Evolutionary conservation across 306 rosid species (phyloP).

Genomic region (Inga oerstediana): DNA sequence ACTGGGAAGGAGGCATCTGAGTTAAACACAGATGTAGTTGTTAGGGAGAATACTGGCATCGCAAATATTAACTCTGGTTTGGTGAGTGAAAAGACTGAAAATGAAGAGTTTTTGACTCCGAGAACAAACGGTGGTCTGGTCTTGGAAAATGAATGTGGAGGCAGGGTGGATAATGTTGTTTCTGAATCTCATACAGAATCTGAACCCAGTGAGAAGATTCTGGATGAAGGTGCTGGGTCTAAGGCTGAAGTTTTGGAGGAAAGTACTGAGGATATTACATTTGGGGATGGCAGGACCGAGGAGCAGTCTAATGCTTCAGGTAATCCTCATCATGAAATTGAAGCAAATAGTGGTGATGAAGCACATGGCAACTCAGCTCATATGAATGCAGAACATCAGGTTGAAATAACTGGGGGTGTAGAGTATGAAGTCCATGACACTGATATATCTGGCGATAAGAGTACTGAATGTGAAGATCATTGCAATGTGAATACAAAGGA

Average conservation of each 20-base stretch:
- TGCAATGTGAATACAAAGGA: conserved; percentile 33
- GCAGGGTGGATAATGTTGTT: conserved; percentile 36
- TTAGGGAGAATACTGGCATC: conserved; percentile 35
- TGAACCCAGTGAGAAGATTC: conserved; percentile 41
- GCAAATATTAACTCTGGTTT: conserved; percentile 35
- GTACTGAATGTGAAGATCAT: conserved; percentile 35
- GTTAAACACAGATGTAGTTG: conserved; percentile 35
- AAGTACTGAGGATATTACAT: conserved; percentile 31
- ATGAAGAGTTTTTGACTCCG: conserved; percentile 38
- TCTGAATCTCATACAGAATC: conserved; percentile 41
- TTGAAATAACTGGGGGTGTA: conserved; percentile 30
- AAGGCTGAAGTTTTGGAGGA: conserved; percentile 38
- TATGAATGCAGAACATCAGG: conserved; percentile 32
- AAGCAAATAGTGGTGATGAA: conserved; percentile 38
- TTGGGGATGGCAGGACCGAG: not conserved
- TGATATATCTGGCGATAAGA: conserved; percentile 23
- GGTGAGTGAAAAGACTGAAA: conserved; percentile 39
- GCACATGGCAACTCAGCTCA: conserved; percentile 26
- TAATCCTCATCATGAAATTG: conserved; percentile 32
- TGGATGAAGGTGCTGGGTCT: conserved; percentile 33
- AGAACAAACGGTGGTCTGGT: conserved; percentile 34
- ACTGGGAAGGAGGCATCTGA: conserved; percentile 44
- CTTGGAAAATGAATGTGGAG: conserved; percentile 39
- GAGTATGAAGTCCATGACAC: conserved; percentile 25
- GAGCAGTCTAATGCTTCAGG: conserved; percentile 32